Percentiles rank a stretch among this genome's conserved stretches.
Evolutionary conservation across 331 rosid species (phyloP).

Genomic region (Malus hybrid): DNA sequence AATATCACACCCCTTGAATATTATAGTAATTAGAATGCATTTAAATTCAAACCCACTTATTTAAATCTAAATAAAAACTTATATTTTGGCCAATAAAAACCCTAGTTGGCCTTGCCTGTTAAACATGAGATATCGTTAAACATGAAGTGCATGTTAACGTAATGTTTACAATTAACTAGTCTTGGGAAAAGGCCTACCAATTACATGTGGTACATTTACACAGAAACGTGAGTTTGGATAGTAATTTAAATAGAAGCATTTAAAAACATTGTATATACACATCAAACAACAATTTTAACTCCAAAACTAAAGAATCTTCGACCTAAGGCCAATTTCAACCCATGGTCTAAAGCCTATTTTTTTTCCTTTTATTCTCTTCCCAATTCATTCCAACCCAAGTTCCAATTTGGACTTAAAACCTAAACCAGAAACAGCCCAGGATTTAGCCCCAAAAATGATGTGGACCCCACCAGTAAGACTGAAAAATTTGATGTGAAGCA

Average conservation of each 20-base stretch:
- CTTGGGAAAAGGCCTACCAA: neutral
- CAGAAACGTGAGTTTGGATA: neutral
- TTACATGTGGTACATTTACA: neutral
- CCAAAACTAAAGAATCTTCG: too few species aligned
- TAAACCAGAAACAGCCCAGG: accelerated
- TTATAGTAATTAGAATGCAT: too few species aligned
- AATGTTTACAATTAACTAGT: neutral
- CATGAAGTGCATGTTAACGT: neutral
- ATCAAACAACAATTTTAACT: neutral
- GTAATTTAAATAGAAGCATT: neutral
- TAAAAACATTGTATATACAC: neutral
- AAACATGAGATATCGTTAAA: too few species aligned
- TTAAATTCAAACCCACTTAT: neutral
- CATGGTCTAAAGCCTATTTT: too few species aligned
- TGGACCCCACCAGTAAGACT: too few species aligned
- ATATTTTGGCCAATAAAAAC: neutral
- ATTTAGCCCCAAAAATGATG: too few species aligned
- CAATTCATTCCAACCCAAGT: too few species aligned
- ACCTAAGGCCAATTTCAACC: too few species aligned
- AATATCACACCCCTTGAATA: neutral
- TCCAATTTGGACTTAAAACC: too few species aligned
- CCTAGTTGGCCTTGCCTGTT: neutral
- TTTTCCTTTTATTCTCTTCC: too few species aligned
- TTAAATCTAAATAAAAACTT: neutral
- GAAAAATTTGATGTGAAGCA: too few species aligned